A percentile compares a stretch with the other conserved stretches of the same genome.
Evolutionary conservation across 345 rosid genomes (phyloP).

Genomic region (Chamaenerion angustifolium): DNA sequence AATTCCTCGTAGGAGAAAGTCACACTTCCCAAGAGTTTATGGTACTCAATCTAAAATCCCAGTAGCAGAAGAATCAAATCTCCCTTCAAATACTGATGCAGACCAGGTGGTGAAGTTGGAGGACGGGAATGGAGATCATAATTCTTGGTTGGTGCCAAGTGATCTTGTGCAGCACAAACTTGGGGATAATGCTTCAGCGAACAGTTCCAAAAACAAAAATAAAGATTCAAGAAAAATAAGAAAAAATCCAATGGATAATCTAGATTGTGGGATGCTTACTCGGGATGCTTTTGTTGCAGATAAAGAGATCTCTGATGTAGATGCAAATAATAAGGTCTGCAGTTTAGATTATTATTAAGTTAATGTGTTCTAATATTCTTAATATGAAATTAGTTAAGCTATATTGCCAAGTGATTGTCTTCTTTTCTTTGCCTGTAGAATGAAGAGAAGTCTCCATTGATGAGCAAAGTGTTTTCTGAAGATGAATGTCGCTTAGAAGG

Average conservation of each 20-base stretch:
- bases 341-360: background rate
- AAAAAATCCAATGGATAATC: background rate
- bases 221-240: conserved; percentile 1
- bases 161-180: too few species aligned
- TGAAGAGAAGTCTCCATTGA: background rate
- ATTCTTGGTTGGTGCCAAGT: too few species aligned
- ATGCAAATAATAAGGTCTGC: conserved; percentile 1
- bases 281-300: background rate
- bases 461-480: background rate
- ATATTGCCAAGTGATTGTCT: background rate
- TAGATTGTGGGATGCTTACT: too few species aligned
- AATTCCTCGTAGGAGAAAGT: conserved; percentile 8
- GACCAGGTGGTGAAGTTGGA: too few species aligned
- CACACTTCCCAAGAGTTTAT: background rate
- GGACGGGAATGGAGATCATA: too few species aligned
- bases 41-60: too few species aligned
- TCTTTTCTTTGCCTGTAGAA: background rate
- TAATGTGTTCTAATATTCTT: background rate
- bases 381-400: background rate
- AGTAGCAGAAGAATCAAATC: too few species aligned
- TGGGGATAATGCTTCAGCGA: too few species aligned
- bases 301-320: background rate
- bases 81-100: too few species aligned
- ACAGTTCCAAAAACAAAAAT: too few species aligned
- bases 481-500: background rate